phyloP scores from a whole-genome alignment of 2,329 filamentous ascomycete species.

The Trichophyton simii region DNA sequence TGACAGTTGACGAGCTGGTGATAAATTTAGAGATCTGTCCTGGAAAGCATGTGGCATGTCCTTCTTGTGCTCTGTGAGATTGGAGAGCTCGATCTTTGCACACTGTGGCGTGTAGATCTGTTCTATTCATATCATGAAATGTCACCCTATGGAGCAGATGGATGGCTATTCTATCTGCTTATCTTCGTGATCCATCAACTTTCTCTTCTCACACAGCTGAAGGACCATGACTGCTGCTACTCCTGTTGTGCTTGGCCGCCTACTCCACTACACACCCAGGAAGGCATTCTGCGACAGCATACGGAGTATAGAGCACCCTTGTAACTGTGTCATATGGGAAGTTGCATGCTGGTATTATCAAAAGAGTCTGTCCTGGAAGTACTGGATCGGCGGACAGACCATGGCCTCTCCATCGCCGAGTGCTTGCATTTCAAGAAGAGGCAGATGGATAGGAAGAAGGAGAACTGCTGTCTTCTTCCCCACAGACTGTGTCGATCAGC shows the following conservation, averaged over 20 bases:
- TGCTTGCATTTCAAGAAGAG: background rate
- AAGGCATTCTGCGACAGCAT: conserved; percentile 26
- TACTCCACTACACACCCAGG: conserved; percentile 25
- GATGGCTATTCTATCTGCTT: background rate
- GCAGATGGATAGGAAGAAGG: background rate
- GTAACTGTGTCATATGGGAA: conserved; percentile 30
- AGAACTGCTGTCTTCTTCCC: background rate
- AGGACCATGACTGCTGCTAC: background rate
- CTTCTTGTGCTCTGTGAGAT: background rate
- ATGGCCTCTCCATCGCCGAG: background rate
- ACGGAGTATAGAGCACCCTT: conserved; percentile 22
- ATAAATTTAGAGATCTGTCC: background rate
- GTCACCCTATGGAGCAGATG: background rate
- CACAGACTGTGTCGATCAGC: background rate
- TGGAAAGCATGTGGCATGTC: background rate
- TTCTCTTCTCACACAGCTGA: background rate
- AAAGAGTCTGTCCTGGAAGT: conserved; percentile 8
- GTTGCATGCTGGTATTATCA: conserved; percentile 20
- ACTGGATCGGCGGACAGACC: background rate
- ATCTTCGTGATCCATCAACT: background rate
- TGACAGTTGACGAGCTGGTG: background rate
- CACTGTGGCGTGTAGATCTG: background rate
- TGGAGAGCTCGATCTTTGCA: background rate
- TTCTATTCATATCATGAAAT: background rate
- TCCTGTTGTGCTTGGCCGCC: conserved; percentile 14